Conservation (phyloP, 257 asterid genomes). For the Eucommia ulmoides region DNA sequence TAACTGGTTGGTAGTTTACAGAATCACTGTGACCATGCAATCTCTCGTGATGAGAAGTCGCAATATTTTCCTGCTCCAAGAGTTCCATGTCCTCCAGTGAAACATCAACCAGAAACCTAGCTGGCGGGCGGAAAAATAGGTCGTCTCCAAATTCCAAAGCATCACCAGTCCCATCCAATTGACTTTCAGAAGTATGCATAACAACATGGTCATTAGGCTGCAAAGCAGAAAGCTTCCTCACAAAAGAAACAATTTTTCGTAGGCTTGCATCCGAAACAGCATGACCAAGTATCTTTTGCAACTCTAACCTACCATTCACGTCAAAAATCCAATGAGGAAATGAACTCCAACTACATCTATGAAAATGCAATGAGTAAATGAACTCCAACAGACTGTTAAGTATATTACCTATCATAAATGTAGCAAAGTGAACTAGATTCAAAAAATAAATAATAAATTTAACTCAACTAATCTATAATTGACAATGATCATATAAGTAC, state of each 20-base stretch:
- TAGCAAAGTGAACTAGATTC: not conserved
- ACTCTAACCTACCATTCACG: slow-evolving; percentile 42
- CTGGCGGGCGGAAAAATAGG: slow-evolving; percentile 59
- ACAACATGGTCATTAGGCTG: slow-evolving; percentile 36
- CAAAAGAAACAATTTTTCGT: slow-evolving; percentile 48
- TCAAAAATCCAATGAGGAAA: not conserved
- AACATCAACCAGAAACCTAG: slow-evolving; percentile 65
- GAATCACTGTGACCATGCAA: slow-evolving; percentile 29
- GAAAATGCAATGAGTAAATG: not conserved
- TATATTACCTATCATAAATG: not conserved
- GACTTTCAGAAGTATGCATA: slow-evolving; percentile 20
- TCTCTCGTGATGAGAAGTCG: slow-evolving; percentile 22
- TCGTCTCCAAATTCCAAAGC: slow-evolving; percentile 83
- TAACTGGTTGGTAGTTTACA: slow-evolving; percentile 21
- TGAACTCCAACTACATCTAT: not conserved
- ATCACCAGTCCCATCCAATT: slow-evolving; percentile 25
- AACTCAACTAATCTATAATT: not conserved
- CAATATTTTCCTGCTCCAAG: slow-evolving; percentile 31
- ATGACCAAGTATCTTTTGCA: slow-evolving; percentile 69
- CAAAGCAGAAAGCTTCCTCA: slow-evolving; percentile 45
- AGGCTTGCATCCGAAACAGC: slow-evolving; percentile 36
- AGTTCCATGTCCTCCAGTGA: slow-evolving; percentile 40
- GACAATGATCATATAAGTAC: not conserved
- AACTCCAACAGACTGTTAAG: not conserved
- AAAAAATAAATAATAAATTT: not conserved